Evolutionary conservation across 225 moss, liverwort and hornwort species (phyloP), one percentile per base, ranked within the genome.

Genomic region (Rhytidiadelphus loreus): DNA sequence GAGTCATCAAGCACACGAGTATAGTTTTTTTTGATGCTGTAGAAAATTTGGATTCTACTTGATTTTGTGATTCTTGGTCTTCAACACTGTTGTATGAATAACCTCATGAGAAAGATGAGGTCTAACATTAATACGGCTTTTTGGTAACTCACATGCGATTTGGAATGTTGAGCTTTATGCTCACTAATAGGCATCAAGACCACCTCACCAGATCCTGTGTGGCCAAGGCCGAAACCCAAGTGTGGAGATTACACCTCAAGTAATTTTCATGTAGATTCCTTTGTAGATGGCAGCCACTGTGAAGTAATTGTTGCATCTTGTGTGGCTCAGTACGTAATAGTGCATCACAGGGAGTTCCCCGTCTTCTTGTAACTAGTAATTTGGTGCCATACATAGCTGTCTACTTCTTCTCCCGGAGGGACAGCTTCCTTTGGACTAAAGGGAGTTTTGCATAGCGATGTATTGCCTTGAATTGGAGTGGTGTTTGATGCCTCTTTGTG

Each of bases 141-240:
- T 13, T 52, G 59, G 52, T 87, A 78, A 88, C 86, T 58, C 39
- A 35, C 37, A 43, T 74, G 50, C 74, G 68, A 75, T 61, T 71
- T 83, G 84, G 80, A 86, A 76, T 68, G 62, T 58, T 76, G 94
- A 97, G 97, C 97, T 64, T 72, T 96, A 63, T 89, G 92, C 46
- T 94, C 96, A 56, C 84, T 97, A 48, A 96, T 97, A 86, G 96
- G 97, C 33, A 94, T 97, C 88, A 97, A 97, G 92, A 93, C 93
- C 78, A 89, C 93, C 41, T 91, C 93, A 33, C 94, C 95, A 83
- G 95, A 95, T 89, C 92, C 93, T 50, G 71, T 63, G 61, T 94
- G 92, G 93, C 94, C 94, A 26, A 90, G 90, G 84, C 94, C 91
- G 39, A 93, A 93, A 74, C 94, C 94, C 32, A 63, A 80, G 58